Base-by-base conservation (phyloP, 2,329 filamentous ascomycete species). In the Paecilomyces variotii region DNA sequence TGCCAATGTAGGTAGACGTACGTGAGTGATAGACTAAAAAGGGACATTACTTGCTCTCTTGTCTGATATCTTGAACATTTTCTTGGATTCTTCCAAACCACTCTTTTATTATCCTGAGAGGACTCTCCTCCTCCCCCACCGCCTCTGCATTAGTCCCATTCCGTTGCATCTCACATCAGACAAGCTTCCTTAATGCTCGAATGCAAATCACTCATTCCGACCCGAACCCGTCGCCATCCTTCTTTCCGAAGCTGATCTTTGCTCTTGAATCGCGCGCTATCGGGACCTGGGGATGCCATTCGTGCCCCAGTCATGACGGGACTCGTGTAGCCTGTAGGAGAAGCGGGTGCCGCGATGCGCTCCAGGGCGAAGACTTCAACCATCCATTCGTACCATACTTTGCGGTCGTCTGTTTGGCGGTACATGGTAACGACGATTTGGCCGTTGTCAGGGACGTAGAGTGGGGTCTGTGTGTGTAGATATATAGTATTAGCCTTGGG, bases 371-470 rank as follows among this genome's bases (percentile, higher is more conserved):
- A 97, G 10, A 89, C 90, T 73, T 97, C 94, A 1, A 97, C 87
- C 61, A 94, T 81, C 94, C 94, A 99, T 73, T 99, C 94, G 73
- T 99, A 99, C 95, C 94, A 99, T 6, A 99, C 94, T 73, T 90
- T 95, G 39, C 88, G 85, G 71, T 97, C 91, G 70, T 99, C 93
- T 0, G 94, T 97, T 75, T 95, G 90, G 55, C 94, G 84, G 89
- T 91, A 97, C 86, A 99, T 97, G 71, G 87, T 94, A 39, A 97
- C 86, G 65, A 95, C 89, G 3, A 97, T 80, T 72, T 96, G 90
- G 0, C 88, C 87, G 63, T 90, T 86, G 59, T 90, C 88, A 0
- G 94, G 93, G 64, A 95, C 85, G 70, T 91, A 89, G 12, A 99
- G 80, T 0, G 94, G 93, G 66, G 85, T 86, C 91, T 96, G 64